These are phyloP conservation scores for Phoenix roebelenii DNA, from an alignment of 176 grass and related monocot species.

Conservation along the genomic window DNA sequence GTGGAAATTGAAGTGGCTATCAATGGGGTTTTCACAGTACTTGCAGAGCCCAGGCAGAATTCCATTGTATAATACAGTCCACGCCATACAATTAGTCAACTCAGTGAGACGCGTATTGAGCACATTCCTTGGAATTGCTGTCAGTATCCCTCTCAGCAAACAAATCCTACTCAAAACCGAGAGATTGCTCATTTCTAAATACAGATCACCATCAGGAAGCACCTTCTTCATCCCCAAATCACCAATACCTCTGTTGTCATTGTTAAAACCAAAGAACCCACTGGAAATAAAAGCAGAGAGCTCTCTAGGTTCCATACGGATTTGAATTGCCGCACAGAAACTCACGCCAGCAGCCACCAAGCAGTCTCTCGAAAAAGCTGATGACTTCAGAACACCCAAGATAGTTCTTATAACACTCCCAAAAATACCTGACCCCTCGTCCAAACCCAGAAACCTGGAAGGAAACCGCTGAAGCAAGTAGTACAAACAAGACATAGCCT, in stretches of 20 bases:
- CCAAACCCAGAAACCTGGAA: constrained; percentile 41
- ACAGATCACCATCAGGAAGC: constrained; percentile 44
- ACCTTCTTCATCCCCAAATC: constrained; percentile 1
- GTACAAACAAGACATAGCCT: constrained; percentile 96
- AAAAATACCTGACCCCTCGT: constrained; percentile 51
- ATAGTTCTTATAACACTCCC: constrained; percentile 48
- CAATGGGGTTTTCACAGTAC: constrained; percentile 85
- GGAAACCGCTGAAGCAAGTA: constrained; percentile 93
- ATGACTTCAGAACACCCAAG: constrained; percentile 77
- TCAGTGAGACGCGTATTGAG: constrained; percentile 41
- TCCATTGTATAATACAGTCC: constrained; percentile 88
- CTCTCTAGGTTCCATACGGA: constrained; percentile 47
- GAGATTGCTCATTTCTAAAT: constrained; percentile 42
- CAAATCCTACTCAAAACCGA: constrained; percentile 86
- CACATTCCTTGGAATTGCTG: constrained; percentile 60
- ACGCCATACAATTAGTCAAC: constrained; percentile 28
- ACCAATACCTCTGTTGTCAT: constrained; percentile 8
- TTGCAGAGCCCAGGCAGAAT: constrained; percentile 80
- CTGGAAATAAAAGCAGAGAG: constrained; percentile 60
- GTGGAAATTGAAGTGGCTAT: constrained; percentile 98
- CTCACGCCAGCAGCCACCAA: constrained; percentile 86
- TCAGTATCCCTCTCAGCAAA: constrained; percentile 89
- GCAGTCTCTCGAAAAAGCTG: constrained; percentile 84
- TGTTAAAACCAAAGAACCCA: constrained; percentile 39
- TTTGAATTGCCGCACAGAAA: constrained; percentile 89